phyloP scores from a whole-genome alignment of 2,329 filamentous ascomycete species.

The Trichoderma sp. region DNA sequence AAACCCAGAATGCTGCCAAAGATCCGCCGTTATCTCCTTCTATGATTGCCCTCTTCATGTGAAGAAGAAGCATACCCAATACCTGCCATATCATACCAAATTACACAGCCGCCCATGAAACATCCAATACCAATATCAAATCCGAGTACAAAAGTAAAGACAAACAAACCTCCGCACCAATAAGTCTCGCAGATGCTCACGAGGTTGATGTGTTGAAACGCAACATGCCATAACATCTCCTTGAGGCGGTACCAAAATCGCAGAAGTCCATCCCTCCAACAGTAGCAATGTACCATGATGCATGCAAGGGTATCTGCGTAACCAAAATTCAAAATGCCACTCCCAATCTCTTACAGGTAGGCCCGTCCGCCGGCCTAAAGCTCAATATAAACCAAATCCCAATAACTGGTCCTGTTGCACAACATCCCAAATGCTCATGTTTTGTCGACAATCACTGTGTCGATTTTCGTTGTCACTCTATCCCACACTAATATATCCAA shows the following conservation, averaged over 20 bases:
- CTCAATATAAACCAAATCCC: not conserved
- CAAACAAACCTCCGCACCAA: not conserved
- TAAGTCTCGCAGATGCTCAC: not conserved
- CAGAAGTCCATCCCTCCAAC: conserved; percentile 9
- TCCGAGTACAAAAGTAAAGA: not conserved
- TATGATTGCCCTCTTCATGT: not conserved
- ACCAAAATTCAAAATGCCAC: not conserved
- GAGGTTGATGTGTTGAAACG: not conserved
- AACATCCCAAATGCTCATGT: not conserved
- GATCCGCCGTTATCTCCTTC: not conserved
- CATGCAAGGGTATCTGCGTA: not conserved
- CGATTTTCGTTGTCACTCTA: not conserved
- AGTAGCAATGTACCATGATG: not conserved
- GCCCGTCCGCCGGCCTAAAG: not conserved
- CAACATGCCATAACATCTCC: not conserved
- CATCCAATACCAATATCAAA: not conserved
- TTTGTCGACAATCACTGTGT: not conserved
- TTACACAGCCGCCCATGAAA: not conserved
- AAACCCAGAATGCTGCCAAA: not conserved
- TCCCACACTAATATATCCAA: not conserved
- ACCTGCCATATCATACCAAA: not conserved
- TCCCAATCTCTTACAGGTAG: not conserved
- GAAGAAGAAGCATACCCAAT: not conserved
- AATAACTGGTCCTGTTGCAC: not conserved
- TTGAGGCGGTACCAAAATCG: not conserved